A percentile compares a stretch with the other conserved stretches of the same genome.
phyloP scores from a whole-genome alignment of 1,284 basidiomycete genomes.

The Cryptococcus sp. region DNA sequence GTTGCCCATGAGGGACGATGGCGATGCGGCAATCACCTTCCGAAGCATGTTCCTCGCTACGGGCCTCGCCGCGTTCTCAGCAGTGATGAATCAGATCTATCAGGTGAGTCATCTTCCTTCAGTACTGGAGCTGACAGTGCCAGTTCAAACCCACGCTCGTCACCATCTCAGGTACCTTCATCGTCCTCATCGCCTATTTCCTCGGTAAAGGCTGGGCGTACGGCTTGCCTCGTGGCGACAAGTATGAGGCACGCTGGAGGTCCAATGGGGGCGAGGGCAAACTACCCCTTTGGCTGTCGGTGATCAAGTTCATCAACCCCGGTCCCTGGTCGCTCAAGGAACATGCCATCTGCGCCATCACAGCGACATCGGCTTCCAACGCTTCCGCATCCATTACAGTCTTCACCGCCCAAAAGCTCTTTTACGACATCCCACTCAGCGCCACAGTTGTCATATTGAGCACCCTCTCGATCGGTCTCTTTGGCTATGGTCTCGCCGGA shows the following conservation, averaged over 20 bases:
- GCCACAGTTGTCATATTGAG: constrained; percentile 61
- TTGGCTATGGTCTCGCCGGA: constrained; percentile 63
- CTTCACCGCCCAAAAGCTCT: constrained; percentile 63
- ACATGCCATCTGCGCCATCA: constrained; percentile 65
- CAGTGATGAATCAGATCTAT: constrained; percentile 48
- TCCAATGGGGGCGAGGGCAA: constrained; percentile 23
- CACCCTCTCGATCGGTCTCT: constrained; percentile 66
- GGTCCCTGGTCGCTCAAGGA: constrained; percentile 62
- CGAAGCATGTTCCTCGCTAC: constrained; percentile 63
- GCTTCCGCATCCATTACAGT: constrained; percentile 61
- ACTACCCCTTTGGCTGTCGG: constrained; percentile 12
- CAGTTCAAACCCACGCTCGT: constrained; percentile 64
- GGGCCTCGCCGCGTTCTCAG: constrained; percentile 60
- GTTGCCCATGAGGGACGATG: constrained; percentile 65
- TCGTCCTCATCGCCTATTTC: constrained; percentile 62
- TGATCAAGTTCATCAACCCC: constrained; percentile 61
- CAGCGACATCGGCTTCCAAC: constrained; percentile 61
- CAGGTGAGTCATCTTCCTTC: constrained; percentile 7
- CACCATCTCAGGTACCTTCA: constrained; percentile 61
- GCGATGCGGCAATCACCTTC: constrained; percentile 62
- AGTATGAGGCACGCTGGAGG: constrained; percentile 55
- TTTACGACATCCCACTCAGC: constrained; percentile 61
- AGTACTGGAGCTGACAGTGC: constrained; percentile 25
- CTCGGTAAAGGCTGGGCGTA: constrained; percentile 60
- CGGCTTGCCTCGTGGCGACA: constrained; percentile 44